These are phyloP conservation scores for Yamadazyma scolyti DNA, from an alignment of 805 yeast species.

Conservation along the genomic window DNA sequence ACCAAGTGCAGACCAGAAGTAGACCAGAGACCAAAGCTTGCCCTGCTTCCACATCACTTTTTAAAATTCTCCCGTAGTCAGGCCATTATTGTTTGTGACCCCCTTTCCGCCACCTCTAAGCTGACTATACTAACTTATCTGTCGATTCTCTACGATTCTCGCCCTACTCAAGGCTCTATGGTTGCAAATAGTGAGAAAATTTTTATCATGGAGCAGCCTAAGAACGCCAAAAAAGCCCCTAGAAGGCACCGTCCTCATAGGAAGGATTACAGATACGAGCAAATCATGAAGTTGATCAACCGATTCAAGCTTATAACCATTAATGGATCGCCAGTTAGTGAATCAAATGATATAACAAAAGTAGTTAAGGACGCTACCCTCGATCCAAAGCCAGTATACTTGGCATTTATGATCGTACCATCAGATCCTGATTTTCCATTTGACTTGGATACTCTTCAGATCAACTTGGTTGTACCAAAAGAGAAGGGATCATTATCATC, in stretches of 20 bases:
- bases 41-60: too few species aligned
- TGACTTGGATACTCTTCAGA: slow-evolving; percentile 50
- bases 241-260: not conserved
- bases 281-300: slow-evolving; percentile 30
- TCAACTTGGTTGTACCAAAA: slow-evolving; percentile 53
- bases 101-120: too few species aligned
- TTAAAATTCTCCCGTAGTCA: too few species aligned
- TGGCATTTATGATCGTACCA: slow-evolving; percentile 48
- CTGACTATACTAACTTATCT: too few species aligned
- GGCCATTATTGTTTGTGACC: too few species aligned
- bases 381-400: slow-evolving; percentile 24
- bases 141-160: too few species aligned
- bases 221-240: not conserved
- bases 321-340: slow-evolving; percentile 24
- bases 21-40: too few species aligned
- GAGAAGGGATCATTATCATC: slow-evolving; percentile 39
- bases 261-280: slow-evolving; percentile 22
- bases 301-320: slow-evolving; percentile 32
- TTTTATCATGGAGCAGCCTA: too few species aligned
- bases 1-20: too few species aligned
- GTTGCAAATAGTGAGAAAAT: too few species aligned
- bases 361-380: slow-evolving; percentile 13
- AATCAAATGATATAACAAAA: slow-evolving; percentile 7
- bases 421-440: slow-evolving; percentile 74
- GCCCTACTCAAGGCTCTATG: too few species aligned